A percentile compares a stretch with the other conserved stretches of the same genome.
Evolutionary conservation across 2,329 filamentous ascomycete genomes (phyloP).

Genomic region (Clathrospora elynae): DNA sequence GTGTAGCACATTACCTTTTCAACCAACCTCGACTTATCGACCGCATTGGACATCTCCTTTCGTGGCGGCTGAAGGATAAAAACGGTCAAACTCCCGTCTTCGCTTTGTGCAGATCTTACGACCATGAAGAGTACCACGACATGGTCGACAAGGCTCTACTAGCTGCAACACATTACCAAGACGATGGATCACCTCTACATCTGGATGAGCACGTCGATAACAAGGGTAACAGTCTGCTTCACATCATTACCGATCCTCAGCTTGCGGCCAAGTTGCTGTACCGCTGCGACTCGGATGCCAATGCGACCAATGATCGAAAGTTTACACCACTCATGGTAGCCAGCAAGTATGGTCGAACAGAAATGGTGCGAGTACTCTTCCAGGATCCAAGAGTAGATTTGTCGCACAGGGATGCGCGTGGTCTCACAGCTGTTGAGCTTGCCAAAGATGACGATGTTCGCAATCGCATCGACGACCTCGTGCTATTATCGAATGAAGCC

Average conservation of each 20-base stretch:
- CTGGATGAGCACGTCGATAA: conserved; percentile 89
- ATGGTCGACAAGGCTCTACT: conserved; percentile 87
- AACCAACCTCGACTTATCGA: conserved; percentile 81
- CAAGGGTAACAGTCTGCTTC: conserved; percentile 93
- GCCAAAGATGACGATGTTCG: conserved; percentile 98
- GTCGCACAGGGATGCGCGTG: conserved; percentile 80
- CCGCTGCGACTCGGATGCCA: conserved; percentile 91
- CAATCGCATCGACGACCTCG: conserved; percentile 93
- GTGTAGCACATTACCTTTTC: conserved; percentile 94
- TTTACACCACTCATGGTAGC: conserved; percentile 98
- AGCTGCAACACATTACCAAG: conserved; percentile 74
- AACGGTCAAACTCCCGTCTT: conserved; percentile 98
- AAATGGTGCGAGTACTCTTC: conserved; percentile 88
- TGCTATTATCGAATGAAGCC: conserved; percentile 71
- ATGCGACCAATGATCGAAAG: conserved; percentile 90
- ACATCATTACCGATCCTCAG: conserved; percentile 86
- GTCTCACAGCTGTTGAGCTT: conserved; percentile 90
- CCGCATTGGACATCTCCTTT: conserved; percentile 75
- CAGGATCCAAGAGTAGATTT: conserved; percentile 86
- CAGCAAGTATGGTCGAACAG: conserved; percentile 95
- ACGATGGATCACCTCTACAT: conserved; percentile 79
- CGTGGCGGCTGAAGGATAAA: conserved; percentile 90
- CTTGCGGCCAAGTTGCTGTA: conserved; percentile 77
- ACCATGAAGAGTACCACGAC: conserved; percentile 80
- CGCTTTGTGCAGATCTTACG: conserved; percentile 91